Percentiles rank a stretch among this genome's conserved stretches.
Evolutionary conservation across 2,329 filamentous ascomycete species (phyloP).

Genomic region (Mycosphaerella arachidis): DNA sequence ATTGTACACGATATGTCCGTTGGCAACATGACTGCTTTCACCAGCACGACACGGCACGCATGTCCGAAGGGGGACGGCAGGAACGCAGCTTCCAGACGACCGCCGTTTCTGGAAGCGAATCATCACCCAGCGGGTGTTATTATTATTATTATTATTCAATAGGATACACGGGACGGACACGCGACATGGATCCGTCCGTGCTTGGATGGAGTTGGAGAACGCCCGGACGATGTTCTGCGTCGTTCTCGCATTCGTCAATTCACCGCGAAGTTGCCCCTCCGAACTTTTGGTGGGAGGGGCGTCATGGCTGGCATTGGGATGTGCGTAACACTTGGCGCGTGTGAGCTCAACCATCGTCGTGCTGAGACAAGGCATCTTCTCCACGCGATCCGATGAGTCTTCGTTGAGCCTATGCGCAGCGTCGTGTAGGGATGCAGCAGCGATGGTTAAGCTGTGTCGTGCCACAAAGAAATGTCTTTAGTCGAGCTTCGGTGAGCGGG

Average conservation of each 20-base stretch:
- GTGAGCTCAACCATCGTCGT: not conserved
- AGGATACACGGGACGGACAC: not conserved
- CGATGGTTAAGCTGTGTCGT: constrained; percentile 7
- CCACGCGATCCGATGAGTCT: constrained; percentile 3
- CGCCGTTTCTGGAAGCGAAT: not conserved
- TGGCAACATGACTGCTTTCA: not conserved
- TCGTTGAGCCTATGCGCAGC: constrained; percentile 6
- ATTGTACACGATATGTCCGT: not conserved
- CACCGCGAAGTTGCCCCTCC: too few species aligned
- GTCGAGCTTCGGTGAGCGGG: constrained; percentile 10
- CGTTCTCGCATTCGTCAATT: constrained; percentile 1
- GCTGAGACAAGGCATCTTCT: constrained; percentile 4
- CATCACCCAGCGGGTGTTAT: not conserved
- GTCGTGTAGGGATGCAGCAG: not conserved
- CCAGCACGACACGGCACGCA: not conserved
- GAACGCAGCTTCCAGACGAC: not conserved
- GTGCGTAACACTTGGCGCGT: not conserved
- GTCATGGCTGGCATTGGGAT: not conserved
- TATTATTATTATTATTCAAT: not conserved
- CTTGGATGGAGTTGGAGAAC: not conserved
- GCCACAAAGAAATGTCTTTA: not conserved
- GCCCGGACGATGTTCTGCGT: not conserved
- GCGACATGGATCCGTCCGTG: not conserved
- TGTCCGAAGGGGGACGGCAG: not conserved
- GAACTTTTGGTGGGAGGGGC: not conserved